Percentiles rank a stretch among this genome's conserved stretches.
Evolutionary conservation across 2,329 filamentous ascomycete species (phyloP).

Genomic region (Trichoderma endophyticum): DNA sequence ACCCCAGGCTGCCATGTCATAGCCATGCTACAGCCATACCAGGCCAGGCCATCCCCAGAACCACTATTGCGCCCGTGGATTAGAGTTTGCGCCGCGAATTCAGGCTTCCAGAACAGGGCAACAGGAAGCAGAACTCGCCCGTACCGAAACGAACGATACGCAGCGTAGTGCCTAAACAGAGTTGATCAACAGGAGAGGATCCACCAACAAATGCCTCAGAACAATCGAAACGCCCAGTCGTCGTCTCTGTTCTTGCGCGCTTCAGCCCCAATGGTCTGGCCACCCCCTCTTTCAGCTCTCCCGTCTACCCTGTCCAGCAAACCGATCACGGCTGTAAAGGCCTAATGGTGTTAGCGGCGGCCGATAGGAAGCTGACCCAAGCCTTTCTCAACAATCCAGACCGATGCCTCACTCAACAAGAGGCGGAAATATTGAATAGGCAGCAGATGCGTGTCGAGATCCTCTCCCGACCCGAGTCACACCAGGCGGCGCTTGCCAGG

Average conservation of each 20-base stretch:
- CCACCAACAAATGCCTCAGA: constrained; percentile 9
- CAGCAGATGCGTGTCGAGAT: not conserved
- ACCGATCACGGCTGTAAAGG: not conserved
- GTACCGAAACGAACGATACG: not conserved
- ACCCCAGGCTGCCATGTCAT: not conserved
- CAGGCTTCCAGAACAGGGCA: not conserved
- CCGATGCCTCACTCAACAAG: not conserved
- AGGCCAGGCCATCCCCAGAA: not conserved
- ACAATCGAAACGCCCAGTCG: not conserved
- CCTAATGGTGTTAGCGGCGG: constrained; percentile 6
- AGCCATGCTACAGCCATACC: not conserved
- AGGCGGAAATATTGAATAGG: not conserved
- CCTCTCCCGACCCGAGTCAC: constrained; percentile 5
- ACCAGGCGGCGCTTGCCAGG: constrained; percentile 2
- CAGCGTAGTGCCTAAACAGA: not conserved
- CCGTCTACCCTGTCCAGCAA: not conserved
- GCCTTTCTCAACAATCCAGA: not conserved
- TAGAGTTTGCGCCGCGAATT: constrained; percentile 12
- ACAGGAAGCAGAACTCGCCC: not conserved
- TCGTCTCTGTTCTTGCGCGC: not conserved
- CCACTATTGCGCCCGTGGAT: not conserved
- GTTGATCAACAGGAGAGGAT: not conserved
- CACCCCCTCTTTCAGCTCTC: constrained; percentile 17
- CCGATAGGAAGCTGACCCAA: not conserved
- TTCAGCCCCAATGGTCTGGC: constrained; percentile 13